Conservation (phyloP, 2,329 filamentous ascomycete genomes). For the Ophiostoma himal-ulmi region DNA sequence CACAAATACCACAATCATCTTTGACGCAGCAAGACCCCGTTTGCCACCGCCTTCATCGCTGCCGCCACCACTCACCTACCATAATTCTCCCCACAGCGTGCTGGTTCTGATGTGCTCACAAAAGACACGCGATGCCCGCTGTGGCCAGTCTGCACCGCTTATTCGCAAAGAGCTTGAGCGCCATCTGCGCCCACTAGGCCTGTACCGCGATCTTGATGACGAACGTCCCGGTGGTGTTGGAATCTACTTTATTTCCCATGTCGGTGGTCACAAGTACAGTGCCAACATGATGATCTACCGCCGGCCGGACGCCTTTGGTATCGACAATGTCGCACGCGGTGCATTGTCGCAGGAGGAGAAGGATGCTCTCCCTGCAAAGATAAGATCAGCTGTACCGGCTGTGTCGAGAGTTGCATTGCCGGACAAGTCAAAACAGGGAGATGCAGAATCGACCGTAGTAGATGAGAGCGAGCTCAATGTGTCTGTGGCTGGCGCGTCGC, state of each 20-base stretch:
- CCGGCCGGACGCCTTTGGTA: conserved; percentile 51
- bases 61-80: conserved; percentile 38
- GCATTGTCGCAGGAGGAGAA: conserved; percentile 36
- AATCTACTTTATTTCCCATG: conserved; percentile 94
- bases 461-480: conserved; percentile 29
- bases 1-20: conserved; percentile 56
- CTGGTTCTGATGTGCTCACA: conserved; percentile 93
- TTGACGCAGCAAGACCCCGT: not conserved
- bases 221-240: conserved; percentile 85
- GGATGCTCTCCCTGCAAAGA: conserved; percentile 28
- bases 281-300: conserved; percentile 94
- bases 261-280: conserved; percentile 92
- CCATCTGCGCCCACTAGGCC: conserved; percentile 74
- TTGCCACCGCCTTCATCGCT: conserved; percentile 30
- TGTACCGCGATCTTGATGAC: conserved; percentile 84
- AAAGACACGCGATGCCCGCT: conserved; percentile 87
- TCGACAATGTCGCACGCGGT: conserved; percentile 41
- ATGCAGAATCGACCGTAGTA: not conserved
- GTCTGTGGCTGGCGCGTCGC: conserved; percentile 56
- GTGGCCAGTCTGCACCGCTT: conserved; percentile 87
- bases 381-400: conserved; percentile 30
- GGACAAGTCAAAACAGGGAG: conserved; percentile 25
- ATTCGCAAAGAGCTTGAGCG: conserved; percentile 84
- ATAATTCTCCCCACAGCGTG: conserved; percentile 72
- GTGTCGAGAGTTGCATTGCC: conserved; percentile 25